Conservation (phyloP, 305 asterid species). For the Fraxinus platypoda region DNA sequence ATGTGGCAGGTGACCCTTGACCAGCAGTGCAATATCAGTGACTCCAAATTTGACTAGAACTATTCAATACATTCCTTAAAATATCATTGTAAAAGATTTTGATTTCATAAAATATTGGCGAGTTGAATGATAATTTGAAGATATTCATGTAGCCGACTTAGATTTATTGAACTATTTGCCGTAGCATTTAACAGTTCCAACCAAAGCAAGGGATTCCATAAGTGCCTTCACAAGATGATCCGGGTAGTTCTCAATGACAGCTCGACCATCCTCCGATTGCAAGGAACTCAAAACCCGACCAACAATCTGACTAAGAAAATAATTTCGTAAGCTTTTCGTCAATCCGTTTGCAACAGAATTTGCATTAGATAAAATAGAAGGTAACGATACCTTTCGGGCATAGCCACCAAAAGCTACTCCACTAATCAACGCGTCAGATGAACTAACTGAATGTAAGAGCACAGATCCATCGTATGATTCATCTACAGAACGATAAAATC, state of each 20-base stretch:
- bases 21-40: background rate
- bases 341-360: background rate
- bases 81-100: background rate
- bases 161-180: background rate
- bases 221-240: conserved; percentile 70
- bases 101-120: background rate
- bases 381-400: conserved; percentile 61
- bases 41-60: background rate
- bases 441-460: conserved; percentile 14
- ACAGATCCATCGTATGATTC: conserved; percentile 18
- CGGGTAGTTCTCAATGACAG: conserved; percentile 60
- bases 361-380: background rate
- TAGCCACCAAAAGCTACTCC: conserved; percentile 93
- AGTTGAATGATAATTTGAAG: background rate
- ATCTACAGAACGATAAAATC: conserved; percentile 26
- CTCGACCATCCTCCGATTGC: conserved; percentile 52
- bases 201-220: conserved; percentile 60
- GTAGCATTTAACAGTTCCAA: conserved; percentile 73
- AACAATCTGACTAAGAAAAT: conserved; percentile 47
- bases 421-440: conserved; percentile 58
- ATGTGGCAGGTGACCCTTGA: background rate
- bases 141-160: background rate
- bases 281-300: conserved; percentile 59
- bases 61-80: background rate
- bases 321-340: background rate